A percentile compares a stretch with the other conserved stretches of the same genome.
phyloP scores from a whole-genome alignment of 192 early-diverging fungal species.

The Entomortierella parvispora region DNA sequence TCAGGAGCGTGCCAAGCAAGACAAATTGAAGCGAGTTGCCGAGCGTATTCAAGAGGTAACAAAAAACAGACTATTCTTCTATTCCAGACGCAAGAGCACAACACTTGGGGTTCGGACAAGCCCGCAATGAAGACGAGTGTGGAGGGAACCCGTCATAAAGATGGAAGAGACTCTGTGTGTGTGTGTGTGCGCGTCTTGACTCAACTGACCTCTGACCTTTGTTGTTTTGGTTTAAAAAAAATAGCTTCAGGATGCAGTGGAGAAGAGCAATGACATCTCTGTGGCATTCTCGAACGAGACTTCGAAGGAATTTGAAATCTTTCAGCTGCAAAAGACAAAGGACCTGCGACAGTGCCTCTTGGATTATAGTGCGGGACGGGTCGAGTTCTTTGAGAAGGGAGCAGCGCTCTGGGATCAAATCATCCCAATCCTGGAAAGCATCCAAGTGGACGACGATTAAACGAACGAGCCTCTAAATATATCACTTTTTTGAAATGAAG shows the following conservation, averaged over 20 bases:
- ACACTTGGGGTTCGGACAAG: no score
- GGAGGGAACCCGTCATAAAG: no score
- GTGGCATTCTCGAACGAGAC: constrained; percentile 82
- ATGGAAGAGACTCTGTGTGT: no score
- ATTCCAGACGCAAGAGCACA: no score
- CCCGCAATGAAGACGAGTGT: no score
- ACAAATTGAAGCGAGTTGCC: constrained; percentile 80
- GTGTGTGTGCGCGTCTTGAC: no score
- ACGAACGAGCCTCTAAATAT: not conserved
- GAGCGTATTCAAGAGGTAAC: constrained; percentile 75
- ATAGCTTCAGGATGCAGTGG: constrained; percentile 86
- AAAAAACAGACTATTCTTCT: not conserved
- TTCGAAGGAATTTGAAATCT: constrained; percentile 84
- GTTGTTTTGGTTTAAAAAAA: not conserved
- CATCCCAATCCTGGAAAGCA: constrained; percentile 81
- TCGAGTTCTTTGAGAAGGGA: constrained; percentile 86
- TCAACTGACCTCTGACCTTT: not conserved
- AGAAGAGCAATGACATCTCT: constrained; percentile 76
- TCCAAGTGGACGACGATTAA: constrained; percentile 53
- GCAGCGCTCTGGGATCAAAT: constrained; percentile 84
- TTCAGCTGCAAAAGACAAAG: constrained; percentile 78
- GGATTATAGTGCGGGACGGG: constrained; percentile 81
- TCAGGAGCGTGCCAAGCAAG: constrained; percentile 81
- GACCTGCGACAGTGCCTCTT: constrained; percentile 84
- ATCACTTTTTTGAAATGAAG: no score